Base-by-base conservation (phyloP, 148 eudicot species). In the Camellia lanceoleosa region DNA sequence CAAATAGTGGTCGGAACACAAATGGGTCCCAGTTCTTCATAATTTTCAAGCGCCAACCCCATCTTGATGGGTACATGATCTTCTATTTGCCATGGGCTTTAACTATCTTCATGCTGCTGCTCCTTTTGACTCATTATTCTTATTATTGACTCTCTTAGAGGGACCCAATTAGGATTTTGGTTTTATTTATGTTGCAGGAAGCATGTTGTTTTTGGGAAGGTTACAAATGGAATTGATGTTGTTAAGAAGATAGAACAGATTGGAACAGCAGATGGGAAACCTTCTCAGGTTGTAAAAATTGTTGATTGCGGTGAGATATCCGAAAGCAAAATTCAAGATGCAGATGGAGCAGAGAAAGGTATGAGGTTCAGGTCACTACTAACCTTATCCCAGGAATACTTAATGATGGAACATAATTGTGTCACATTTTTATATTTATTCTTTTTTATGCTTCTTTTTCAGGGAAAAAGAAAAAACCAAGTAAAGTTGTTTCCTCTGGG, bases 21-120 rank as follows among this genome's bases (percentile, higher is more conserved):
- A 97, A 97, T 80, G 99, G 99, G 5, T 97, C 99, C 71, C 99
- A 97, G 85, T 97, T 97, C 81, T 97, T 97, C 75, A 89, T 97
- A 80, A 85, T 69, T 65, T 97, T 94, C 88, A 94, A 94, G 82
- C 90, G 88, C 77, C 90, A 87, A 73, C 95, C 91, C 56, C 92
- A 91, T 90, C 99, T 97, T 78, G 98, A 97, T 82, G 98, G 97
- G 99, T 97, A 90, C 63, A 55, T 69, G 5, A 38, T 73, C 16
- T 68, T 74, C 12, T 75, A 19, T 19, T 65, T 59, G 19, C 18
- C 60, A 7, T 23, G 8, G 13, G 4, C 13, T 12, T 58, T 13
- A 1, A 18, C 55, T 62, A 19, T 5, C 30, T 49, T 1, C 13
- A 11, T 68, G 68, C 62, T 49, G 30, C 42, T 73, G 69, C 46